A percentile compares a stretch with the other conserved stretches of the same genome.
Conservation (phyloP, 2,329 filamentous ascomycete species). For the Xylaria sp. region DNA sequence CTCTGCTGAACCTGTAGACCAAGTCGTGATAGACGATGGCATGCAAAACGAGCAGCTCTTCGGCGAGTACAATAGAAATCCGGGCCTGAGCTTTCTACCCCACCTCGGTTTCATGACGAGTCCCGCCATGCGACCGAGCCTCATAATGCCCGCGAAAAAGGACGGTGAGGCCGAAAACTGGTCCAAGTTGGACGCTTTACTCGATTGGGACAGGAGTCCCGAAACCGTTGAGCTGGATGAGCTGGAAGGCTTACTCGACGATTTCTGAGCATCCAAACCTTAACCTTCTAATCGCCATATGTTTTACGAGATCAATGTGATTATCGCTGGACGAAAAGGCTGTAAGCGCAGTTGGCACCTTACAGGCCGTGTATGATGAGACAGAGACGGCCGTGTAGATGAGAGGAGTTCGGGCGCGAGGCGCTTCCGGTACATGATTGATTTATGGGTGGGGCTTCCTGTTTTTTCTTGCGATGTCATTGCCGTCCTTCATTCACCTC, state of each 20-base stretch:
- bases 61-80: constrained; percentile 43
- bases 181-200: constrained; percentile 47
- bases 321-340: constrained; percentile 6
- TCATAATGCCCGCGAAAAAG: constrained; percentile 48
- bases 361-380: constrained; percentile 25
- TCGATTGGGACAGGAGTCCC: constrained; percentile 71
- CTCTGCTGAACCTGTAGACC: constrained; percentile 39
- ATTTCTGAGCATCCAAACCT: constrained; percentile 55
- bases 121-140: constrained; percentile 56
- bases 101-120: constrained; percentile 54
- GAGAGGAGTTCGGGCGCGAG: constrained; percentile 28
- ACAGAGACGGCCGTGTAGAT: constrained; percentile 21
- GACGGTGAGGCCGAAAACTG: constrained; percentile 47
- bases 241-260: constrained; percentile 83
- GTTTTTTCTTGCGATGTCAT: constrained; percentile 9
- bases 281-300: constrained; percentile 2
- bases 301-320: constrained; percentile 8
- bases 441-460: constrained; percentile 18
- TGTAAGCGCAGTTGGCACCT: constrained; percentile 13
- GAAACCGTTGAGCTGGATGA: constrained; percentile 93
- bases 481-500: constrained; percentile 14
- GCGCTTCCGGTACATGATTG: constrained; percentile 19
- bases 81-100: constrained; percentile 38
- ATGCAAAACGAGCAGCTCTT: constrained; percentile 58
- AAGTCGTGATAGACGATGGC: constrained; percentile 45